Base-by-base conservation (phyloP, 2,329 filamentous ascomycete species). In the Simplicillium aogashimaense region DNA sequence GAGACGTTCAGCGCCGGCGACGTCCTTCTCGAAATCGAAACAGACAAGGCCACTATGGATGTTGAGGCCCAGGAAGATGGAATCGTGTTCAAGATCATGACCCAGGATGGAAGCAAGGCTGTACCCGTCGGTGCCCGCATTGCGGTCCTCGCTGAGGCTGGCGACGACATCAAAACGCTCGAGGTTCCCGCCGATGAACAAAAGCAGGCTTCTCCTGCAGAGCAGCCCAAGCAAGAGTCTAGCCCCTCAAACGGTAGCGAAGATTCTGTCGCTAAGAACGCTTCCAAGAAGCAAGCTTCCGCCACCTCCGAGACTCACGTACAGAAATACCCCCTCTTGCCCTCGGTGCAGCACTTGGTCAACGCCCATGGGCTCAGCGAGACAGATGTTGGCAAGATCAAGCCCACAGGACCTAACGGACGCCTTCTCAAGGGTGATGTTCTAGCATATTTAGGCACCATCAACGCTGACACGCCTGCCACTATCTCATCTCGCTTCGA, bases 351-450 rank as follows among this genome's bases (percentile, higher is more conserved):
- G 56, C 78, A 86, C 53, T 74, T 97, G 43, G 72, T 97, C 46
- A 83, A 85, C 61, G 72, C 83, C 60, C 81, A 94, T 55, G 81
- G 82, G 46, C 67, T 98, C 40, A 74, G 83, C 53, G 76, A 82
- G 50, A 79, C 81, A 36, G 85, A 88, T 43, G 72, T 88, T 39
- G 72, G 78, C 62, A 83, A 85, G 60, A 95, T 97, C 59, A 83
- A 80, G 39, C 83, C 88, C 6, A 90, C 86, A 15, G 92, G 92
- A 17, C 92, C 92, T 25, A 81, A 81, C 53, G 88, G 89, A 43
- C 81, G 92, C 45, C 70, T 98, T 40, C 74, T 98, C 46, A 98
- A 98, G 72, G 92, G 92, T 41, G 92, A 98, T 57, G 83, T 98
- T 7, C 78, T 98, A 40, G 89, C 88, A 36, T 92, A 90, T 61